A percentile compares a stretch with the other conserved stretches of the same genome.
Conservation (phyloP, 805 yeast genomes). For the Kodamaea hsintzibuensis region DNA sequence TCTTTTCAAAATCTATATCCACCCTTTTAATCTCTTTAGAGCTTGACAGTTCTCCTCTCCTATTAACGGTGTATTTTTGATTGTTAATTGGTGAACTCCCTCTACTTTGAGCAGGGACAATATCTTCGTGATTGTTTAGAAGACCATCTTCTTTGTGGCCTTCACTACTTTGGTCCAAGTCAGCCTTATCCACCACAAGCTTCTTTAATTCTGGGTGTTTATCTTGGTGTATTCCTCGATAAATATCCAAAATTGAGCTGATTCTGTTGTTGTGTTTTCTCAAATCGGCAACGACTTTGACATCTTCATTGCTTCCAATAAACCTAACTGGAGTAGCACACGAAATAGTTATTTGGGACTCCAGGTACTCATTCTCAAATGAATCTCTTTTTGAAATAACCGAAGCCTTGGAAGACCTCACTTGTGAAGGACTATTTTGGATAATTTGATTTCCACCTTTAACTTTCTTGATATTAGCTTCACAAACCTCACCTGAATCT, state of each 20-base stretch:
- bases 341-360: not conserved
- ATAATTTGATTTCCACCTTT: no score
- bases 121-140: not conserved
- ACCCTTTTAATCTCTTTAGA: not conserved
- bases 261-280: not conserved
- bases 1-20: no score
- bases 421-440: not conserved
- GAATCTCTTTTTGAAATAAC: not conserved
- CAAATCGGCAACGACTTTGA: not conserved
- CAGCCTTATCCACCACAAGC: not conserved
- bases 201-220: not conserved
- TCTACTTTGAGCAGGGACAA: not conserved
- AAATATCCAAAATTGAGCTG: not conserved
- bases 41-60: not conserved
- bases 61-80: not conserved
- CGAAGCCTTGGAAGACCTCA: not conserved
- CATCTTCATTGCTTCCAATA: not conserved
- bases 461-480: no score
- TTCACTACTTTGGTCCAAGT: not conserved
- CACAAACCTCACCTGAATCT: not conserved
- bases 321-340: not conserved
- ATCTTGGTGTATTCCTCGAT: not conserved
- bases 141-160: not conserved
- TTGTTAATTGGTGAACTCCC: not conserved
- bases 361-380: not conserved